phyloP scores from a whole-genome alignment of 805 yeast genomes.

The Yarrowia divulgata region DNA sequence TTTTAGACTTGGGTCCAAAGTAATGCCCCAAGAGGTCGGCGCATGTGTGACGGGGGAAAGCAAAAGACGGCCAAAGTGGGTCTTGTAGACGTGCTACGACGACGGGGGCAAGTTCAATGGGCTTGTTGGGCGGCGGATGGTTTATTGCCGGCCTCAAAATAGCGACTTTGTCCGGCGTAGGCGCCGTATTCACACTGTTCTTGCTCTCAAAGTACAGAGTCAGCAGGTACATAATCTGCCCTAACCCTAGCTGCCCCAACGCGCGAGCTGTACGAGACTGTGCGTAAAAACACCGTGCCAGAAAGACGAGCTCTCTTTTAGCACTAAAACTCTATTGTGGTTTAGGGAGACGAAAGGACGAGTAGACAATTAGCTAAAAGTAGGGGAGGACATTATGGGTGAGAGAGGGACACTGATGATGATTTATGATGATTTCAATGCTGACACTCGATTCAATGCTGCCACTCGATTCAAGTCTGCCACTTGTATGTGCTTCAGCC shows the following conservation, averaged over 20 bases:
- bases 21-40: slow-evolving; percentile 17
- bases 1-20: slow-evolving; percentile 23
- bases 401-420: too few species aligned
- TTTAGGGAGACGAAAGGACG: background rate
- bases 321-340: slow-evolving; percentile 3
- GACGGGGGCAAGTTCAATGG: background rate
- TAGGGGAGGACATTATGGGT: too few species aligned
- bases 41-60: slow-evolving; percentile 16
- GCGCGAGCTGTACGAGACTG: background rate
- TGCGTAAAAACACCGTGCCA: too few species aligned
- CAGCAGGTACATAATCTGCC: slow-evolving; percentile 15
- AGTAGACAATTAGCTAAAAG: too few species aligned
- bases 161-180: background rate
- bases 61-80: background rate
- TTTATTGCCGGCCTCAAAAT: background rate
- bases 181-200: background rate
- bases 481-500: too few species aligned
- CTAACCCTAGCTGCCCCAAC: slow-evolving; percentile 30
- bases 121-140: background rate
- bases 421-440: too few species aligned
- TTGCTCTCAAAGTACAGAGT: slow-evolving; percentile 29
- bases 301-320: background rate
- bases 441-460: too few species aligned
- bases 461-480: too few species aligned
- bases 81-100: background rate